Evolutionary conservation across 2,329 filamentous ascomycete species (phyloP).

Genomic region (Raffaelea deltoideospora): DNA sequence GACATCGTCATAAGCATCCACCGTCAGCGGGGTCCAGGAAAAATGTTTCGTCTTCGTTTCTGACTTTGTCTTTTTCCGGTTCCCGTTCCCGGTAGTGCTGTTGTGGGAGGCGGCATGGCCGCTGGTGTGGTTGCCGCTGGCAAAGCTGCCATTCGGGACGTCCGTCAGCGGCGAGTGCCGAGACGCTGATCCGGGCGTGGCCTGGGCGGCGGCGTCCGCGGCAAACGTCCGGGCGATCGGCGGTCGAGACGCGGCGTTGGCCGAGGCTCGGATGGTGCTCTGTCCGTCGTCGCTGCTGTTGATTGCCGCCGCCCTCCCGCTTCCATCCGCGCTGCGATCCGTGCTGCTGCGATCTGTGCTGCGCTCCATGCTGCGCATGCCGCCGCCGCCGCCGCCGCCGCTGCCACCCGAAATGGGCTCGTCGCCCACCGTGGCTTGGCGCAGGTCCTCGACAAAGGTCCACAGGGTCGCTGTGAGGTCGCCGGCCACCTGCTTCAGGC

Average conservation of each 20-base stretch:
- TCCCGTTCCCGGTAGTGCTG: too few relatives aligned
- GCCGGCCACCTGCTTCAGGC: conserved; percentile 64
- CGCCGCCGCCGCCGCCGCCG: conserved; percentile 10
- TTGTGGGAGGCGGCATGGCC: too few relatives aligned
- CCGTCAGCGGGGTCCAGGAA: conserved; percentile 43
- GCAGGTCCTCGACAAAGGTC: conserved; percentile 90
- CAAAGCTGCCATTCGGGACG: background rate
- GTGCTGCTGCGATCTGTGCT: conserved; percentile 4
- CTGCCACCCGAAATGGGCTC: conserved; percentile 53
- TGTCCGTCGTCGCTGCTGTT: conserved; percentile 16
- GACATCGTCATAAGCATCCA: conserved; percentile 42
- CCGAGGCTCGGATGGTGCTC: conserved; percentile 30
- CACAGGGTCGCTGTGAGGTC: conserved; percentile 82
- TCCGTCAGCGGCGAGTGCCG: background rate
- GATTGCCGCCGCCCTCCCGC: too few relatives aligned
- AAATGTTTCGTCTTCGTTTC: conserved; percentile 35
- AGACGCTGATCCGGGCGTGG: conserved; percentile 12
- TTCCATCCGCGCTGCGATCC: too few relatives aligned
- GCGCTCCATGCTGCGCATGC: conserved; percentile 17
- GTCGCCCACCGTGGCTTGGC: conserved; percentile 90
- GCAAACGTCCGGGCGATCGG: conserved; percentile 27
- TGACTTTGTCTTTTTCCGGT: conserved; percentile 5
- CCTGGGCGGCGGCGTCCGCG: conserved; percentile 10
- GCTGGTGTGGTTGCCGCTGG: background rate
- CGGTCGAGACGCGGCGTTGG: conserved; percentile 20